Evolutionary conservation across 2,329 filamentous ascomycete species (phyloP), one percentile per base, ranked within the genome.

Genomic region (Talaromyces sp.): DNA sequence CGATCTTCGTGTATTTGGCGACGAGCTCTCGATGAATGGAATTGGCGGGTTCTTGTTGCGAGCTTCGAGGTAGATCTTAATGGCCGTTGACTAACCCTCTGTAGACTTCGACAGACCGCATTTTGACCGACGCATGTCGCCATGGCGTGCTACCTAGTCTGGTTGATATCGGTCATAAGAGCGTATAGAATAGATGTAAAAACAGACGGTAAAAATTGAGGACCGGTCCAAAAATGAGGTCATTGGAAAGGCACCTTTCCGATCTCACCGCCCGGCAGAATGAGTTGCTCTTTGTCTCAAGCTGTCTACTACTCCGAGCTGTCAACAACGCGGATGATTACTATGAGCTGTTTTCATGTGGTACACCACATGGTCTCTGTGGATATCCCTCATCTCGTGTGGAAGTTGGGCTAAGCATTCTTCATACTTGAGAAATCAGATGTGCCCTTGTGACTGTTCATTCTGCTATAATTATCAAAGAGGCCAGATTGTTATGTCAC

Each of bases 11-110:
- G 72, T 50, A 77, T 73, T 56, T 79, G 72, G 65, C 75, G 73
- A 67, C 76, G 77, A 65, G 77, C 74, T 43, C 79, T 78, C 1
- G 81, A 80, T 35, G 77, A 69, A 14, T 73, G 77, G 67, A 80
- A 80, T 31, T 68, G 59, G 10, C 64, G 60, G 24, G 52, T 27
- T 22, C 52, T 56, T 35, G 24, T 43, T 56, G 45, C 37, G 35
- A 35, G 64, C 24, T 16, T 59, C 56, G 27, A 22, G 4, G 19
- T 45, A 63, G 43, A 35, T 60, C 56, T 45, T 39, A 47, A 63
- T 48, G 52, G 31, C 8, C 24, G 60, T 31, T 43, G 35, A 65
- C 62, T 69, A 71, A 70, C 64, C 68, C 68, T 68, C 56, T 62
- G 69, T 14, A 65, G 24, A 27, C 68, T 67, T 65, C 65, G 67